phyloP scores from a whole-genome alignment of 352 stramenopile genomes.

The Globisporangium acanthophoron region DNA sequence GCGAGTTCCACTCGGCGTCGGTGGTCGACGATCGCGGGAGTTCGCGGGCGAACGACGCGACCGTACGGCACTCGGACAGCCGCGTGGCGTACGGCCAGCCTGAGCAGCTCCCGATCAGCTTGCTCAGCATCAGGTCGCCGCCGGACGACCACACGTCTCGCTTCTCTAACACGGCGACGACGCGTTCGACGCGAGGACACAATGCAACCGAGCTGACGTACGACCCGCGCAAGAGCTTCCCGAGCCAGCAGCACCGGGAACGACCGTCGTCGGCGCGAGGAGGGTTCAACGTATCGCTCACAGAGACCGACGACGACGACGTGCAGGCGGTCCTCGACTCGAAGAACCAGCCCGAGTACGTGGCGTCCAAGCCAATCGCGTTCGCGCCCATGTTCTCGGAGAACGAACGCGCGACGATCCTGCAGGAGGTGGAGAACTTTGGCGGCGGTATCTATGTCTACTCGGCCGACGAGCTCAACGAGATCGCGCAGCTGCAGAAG shows the following conservation, averaged over 20 bases:
- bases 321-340: conserved; percentile 1
- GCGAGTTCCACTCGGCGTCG: conserved; percentile 6
- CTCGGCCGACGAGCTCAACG: conserved; percentile 63
- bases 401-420: conserved; percentile 47
- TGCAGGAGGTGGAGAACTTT: conserved; percentile 64
- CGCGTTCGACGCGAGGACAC: background rate
- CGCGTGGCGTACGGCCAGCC: conserved; percentile 13
- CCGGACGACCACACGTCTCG: background rate
- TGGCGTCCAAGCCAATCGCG: conserved; percentile 30
- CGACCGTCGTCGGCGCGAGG: conserved; percentile 5
- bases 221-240: conserved; percentile 5
- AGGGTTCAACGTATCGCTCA: background rate
- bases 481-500: conserved; percentile 48
- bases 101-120: conserved; percentile 4
- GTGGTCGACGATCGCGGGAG: background rate
- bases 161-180: conserved; percentile 1
- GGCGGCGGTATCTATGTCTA: conserved; percentile 68
- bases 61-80: conserved; percentile 17
- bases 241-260: background rate
- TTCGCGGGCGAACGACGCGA: background rate
- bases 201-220: conserved; percentile 8
- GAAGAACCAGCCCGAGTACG: conserved; percentile 21
- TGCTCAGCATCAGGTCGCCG: conserved; percentile 3
- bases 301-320: conserved; percentile 7
- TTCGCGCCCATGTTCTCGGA: conserved; percentile 41